phyloP scores from a whole-genome alignment of 148 eudicot species.

The Heliamphora exappendiculata region DNA sequence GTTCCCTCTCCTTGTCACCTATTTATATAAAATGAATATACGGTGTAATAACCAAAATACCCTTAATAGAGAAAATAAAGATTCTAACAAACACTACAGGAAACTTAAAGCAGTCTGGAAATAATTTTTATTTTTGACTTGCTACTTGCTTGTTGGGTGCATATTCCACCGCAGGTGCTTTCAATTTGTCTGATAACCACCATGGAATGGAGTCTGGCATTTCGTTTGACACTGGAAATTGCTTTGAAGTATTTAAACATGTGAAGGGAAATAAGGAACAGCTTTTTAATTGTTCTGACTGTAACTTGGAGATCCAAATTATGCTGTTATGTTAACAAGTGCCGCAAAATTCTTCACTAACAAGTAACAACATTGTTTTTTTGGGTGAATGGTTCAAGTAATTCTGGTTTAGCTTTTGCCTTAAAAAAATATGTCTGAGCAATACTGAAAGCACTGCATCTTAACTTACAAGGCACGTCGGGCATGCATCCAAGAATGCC shows the following conservation, averaged over 20 bases:
- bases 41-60: no score
- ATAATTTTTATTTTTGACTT: background rate
- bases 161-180: background rate
- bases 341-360: background rate
- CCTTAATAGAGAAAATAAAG: no score
- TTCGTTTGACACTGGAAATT: background rate
- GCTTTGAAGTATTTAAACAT: background rate
- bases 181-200: background rate
- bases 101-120: background rate
- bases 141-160: conserved; percentile 4
- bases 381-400: no score
- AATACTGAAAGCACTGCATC: background rate
- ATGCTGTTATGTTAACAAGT: background rate
- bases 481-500: background rate
- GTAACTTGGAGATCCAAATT: background rate
- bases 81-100: no score
- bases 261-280: background rate
- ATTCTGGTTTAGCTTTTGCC: background rate
- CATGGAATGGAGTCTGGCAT: background rate
- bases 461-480: background rate
- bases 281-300: background rate
- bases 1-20: no score
- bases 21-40: no score
- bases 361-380: no score
- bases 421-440: background rate